Evolutionary conservation across 805 yeast species (phyloP).

Genomic region (Sungouiozyma intestinalis): DNA sequence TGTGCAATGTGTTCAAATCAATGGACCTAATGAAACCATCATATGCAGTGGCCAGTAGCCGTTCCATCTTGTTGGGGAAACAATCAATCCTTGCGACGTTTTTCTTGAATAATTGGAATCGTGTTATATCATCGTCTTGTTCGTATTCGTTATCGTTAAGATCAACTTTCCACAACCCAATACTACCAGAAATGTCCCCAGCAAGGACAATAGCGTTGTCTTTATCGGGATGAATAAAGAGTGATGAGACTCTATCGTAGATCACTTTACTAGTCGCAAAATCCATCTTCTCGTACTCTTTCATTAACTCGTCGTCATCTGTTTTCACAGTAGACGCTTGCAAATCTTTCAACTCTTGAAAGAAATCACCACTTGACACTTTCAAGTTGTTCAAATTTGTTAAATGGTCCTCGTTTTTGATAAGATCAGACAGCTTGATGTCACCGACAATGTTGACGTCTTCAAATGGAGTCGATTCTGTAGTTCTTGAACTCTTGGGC

Average conservation of each 20-base stretch:
- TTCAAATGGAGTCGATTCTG: slow-evolving; percentile 35
- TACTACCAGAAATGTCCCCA: slow-evolving; percentile 80
- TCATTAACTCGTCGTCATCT: slow-evolving; percentile 35
- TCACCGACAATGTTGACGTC: slow-evolving; percentile 56
- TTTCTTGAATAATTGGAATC: slow-evolving; percentile 66
- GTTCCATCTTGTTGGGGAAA: slow-evolving; percentile 38
- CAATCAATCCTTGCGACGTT: slow-evolving; percentile 56
- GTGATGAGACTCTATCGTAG: slow-evolving; percentile 57
- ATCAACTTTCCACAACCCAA: slow-evolving; percentile 75
- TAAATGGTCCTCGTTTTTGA: slow-evolving; percentile 33
- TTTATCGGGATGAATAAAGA: slow-evolving; percentile 65
- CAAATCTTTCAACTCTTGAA: slow-evolving; percentile 38
- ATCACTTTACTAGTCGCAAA: slow-evolving; percentile 66
- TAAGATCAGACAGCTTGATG: slow-evolving; percentile 48
- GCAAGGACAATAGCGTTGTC: slow-evolving; percentile 59
- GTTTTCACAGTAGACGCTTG: slow-evolving; percentile 31
- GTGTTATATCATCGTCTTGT: slow-evolving; percentile 42
- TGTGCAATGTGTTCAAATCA: slow-evolving; percentile 51
- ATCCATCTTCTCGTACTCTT: slow-evolving; percentile 44
- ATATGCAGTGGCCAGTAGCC: slow-evolving; percentile 63
- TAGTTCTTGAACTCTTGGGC: slow-evolving; percentile 1
- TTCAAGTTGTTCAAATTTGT: slow-evolving; percentile 25
- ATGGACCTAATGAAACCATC: slow-evolving; percentile 77
- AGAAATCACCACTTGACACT: slow-evolving; percentile 64
- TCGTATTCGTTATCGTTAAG: slow-evolving; percentile 20